phyloP scores from a whole-genome alignment of 1,284 basidiomycete species.

The Paramarasmius palmivorus region DNA sequence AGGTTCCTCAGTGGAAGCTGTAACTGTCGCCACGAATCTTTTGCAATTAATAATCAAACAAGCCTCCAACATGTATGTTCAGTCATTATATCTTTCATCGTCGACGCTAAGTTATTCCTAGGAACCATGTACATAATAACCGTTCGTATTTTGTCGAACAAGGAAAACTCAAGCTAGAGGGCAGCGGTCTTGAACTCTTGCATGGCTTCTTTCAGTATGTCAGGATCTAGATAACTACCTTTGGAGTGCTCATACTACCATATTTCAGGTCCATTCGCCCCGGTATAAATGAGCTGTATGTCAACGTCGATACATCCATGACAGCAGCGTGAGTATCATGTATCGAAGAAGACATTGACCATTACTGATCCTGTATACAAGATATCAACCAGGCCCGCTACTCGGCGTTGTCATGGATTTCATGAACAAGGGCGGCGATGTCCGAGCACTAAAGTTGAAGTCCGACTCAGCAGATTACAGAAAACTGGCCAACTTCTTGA shows the following conservation, averaged over 20 bases:
- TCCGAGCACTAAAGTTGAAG: background rate
- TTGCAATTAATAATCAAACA: conserved; percentile 34
- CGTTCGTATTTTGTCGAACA: conserved; percentile 31
- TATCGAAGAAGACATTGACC: conserved; percentile 4
- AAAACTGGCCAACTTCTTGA: background rate
- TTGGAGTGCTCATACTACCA: background rate
- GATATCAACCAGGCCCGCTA: background rate
- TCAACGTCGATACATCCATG: conserved; percentile 48
- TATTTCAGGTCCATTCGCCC: conserved; percentile 43
- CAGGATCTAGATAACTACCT: background rate
- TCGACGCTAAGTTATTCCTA: conserved; percentile 12
- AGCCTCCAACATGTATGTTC: conserved; percentile 28
- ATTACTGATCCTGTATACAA: background rate
- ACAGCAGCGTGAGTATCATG: conserved; percentile 38
- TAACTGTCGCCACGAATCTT: conserved; percentile 27
- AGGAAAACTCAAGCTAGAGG: conserved; percentile 21
- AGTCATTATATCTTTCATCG: background rate
- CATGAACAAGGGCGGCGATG: background rate
- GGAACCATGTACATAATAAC: conserved; percentile 27
- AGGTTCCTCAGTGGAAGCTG: background rate
- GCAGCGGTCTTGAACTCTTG: conserved; percentile 44
- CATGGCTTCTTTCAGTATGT: conserved; percentile 48
- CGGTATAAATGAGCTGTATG: conserved; percentile 34
- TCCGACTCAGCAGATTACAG: background rate
- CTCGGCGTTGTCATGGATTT: background rate